Evolutionary conservation across 352 stramenopile species (phyloP), one percentile per base, ranked within the genome.

Genomic region (Thraustochytrium sp.): DNA sequence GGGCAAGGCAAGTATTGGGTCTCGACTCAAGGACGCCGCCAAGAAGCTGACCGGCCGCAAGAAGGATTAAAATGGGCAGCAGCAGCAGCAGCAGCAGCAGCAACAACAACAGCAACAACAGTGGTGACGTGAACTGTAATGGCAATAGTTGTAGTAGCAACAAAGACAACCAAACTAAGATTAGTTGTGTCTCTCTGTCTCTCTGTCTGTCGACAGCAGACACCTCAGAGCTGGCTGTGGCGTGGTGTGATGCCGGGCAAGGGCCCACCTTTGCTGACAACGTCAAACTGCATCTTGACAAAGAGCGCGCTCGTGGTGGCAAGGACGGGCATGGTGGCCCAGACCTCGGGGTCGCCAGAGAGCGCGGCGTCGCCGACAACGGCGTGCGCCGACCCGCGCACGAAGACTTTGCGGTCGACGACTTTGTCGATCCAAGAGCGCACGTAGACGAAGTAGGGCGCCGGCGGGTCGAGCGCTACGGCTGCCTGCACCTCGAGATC

Each of bases 401-500:
- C 42, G 46, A 77, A 77, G 23, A 77, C 65, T 29, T 77, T 77
- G 9, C 65, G 42, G 31, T 26, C 46, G 23, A 64, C 65, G 8
- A 36, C 31, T 21, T 40, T 37, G 11, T 77, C 65, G 31, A 77
- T 61, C 13, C 34, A 62, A 11, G 65, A 68, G 2, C 46, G 65
- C 29, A 62, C 5, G 4, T 77, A 77, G 34, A 77, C 37, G 42
- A 77, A 46, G 42, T 26, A 55, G 49, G 9, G n/a, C 16, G 42
- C 65, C 23, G 5, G 9, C 3, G 42, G 42, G 31, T 77, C 65
- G 42, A 77, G 21, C 65, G 29, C 42, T 29, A 77, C 31, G 65
- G 0, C 49, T 21, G 68, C 13, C 16, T n/a, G 29, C n/a, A 38
- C 16, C 29, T 77, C 65, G 29, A 77, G 18, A 13, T 77, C 36